Evolutionary conservation across 495 filamentous ascomycete genomes (phyloP).

Genomic region (Penicillium angulare): DNA sequence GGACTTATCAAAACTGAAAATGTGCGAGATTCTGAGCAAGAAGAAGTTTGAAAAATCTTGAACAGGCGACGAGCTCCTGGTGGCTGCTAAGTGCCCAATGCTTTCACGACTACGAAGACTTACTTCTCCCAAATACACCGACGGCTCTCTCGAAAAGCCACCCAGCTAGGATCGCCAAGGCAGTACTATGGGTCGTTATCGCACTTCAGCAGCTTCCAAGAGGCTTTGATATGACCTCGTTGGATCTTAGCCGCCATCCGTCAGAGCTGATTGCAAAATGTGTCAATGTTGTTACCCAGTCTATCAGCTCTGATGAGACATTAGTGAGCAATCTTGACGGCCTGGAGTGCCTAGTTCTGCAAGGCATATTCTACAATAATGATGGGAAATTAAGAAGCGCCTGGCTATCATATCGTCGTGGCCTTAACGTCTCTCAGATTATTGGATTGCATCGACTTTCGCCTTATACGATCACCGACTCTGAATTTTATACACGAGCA

Average conservation of each 20-base stretch:
- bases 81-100: constrained; percentile 11
- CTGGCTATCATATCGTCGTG: constrained; percentile 20
- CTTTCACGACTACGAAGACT: constrained; percentile 11
- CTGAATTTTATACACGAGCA: not conserved
- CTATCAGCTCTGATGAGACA: constrained; percentile 9
- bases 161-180: constrained; percentile 6
- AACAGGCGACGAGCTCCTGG: constrained; percentile 9
- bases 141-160: constrained; percentile 4
- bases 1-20: constrained; percentile 43
- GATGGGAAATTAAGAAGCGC: constrained; percentile 19
- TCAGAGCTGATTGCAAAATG: constrained; percentile 3
- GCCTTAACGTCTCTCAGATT: constrained; percentile 15
- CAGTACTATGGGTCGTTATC: constrained; percentile 7
- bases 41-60: constrained; percentile 1
- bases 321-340: constrained; percentile 17
- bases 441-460: constrained; percentile 15
- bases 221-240: not conserved
- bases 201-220: constrained; percentile 14
- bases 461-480: not conserved
- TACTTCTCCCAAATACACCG: constrained; percentile 1
- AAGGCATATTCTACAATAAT: constrained; percentile 17
- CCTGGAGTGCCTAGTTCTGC: constrained; percentile 18
- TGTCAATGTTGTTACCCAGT: not conserved
- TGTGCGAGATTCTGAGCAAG: constrained; percentile 31
- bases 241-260: constrained; percentile 5